Conservation (phyloP, 2,329 filamentous ascomycete species). For the Apiospora sp. region DNA sequence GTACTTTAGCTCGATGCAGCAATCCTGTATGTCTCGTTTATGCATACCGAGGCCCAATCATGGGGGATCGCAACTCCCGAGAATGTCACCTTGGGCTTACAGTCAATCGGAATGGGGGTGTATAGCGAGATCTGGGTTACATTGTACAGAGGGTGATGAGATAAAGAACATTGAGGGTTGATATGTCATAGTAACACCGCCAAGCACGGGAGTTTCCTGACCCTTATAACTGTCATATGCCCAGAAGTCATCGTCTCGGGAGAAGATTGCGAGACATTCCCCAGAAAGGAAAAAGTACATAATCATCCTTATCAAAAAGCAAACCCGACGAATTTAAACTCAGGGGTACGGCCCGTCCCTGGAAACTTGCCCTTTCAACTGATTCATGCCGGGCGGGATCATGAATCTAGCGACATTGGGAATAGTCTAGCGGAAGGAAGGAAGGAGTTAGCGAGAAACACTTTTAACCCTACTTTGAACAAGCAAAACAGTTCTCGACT, state of each 20-base stretch:
- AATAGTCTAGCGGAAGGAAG: background rate
- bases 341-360: background rate
- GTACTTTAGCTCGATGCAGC: background rate
- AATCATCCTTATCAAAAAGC: background rate
- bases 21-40: constrained; percentile 16
- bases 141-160: background rate
- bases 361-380: background rate
- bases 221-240: no score
- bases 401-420: constrained; percentile 3
- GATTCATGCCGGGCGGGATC: background rate
- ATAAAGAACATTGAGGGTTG: background rate
- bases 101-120: background rate
- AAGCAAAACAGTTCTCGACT: background rate
- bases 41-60: background rate
- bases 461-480: no score
- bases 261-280: background rate
- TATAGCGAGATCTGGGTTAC: background rate
- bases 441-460: background rate
- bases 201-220: background rate
- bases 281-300: background rate
- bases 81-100: background rate
- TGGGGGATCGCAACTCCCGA: background rate
- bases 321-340: background rate
- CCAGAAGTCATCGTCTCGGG: background rate
- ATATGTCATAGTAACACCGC: background rate